Conservation (phyloP, 148 eudicot species). For the Polygonum maritimum region DNA sequence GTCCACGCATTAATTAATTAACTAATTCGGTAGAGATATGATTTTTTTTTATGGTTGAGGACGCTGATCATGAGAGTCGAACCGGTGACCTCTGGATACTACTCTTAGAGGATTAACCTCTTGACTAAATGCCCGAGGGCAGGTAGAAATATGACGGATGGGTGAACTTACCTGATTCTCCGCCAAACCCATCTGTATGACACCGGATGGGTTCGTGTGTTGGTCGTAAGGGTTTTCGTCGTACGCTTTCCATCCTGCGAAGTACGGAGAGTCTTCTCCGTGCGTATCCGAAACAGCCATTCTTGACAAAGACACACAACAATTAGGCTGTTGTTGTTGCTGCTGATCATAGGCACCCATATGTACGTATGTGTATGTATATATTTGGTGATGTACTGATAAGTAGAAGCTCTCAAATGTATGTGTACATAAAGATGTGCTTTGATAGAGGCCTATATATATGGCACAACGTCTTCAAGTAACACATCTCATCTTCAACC, state of each 20-base stretch:
- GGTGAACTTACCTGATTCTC: conserved; percentile 72
- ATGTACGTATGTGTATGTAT: neutral
- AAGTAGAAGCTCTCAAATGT: neutral
- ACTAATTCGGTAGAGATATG: too few species aligned
- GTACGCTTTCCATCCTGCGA: conserved; percentile 97
- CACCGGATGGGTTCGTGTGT: conserved; percentile 53
- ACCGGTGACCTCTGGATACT: too few species aligned
- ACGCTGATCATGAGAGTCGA: too few species aligned
- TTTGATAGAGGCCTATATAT: conserved; percentile 3
- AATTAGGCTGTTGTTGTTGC: conserved; percentile 1
- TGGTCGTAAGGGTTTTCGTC: conserved; percentile 80
- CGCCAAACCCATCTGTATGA: conserved; percentile 94
- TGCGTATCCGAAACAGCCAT: conserved; percentile 84
- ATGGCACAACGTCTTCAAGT: conserved; percentile 20
- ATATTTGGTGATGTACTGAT: neutral
- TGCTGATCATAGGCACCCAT: conserved; percentile 76
- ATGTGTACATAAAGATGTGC: conserved; percentile 20
- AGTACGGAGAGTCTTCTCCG: conserved; percentile 94
- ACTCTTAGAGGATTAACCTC: too few species aligned
- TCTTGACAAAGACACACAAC: conserved; percentile 42
- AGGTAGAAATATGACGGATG: too few species aligned
- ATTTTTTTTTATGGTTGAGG: too few species aligned
- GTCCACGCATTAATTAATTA: too few species aligned
- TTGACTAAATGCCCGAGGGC: too few species aligned
- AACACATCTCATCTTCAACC: neutral